These are phyloP conservation scores for Cenchrus fungigraminus DNA, from an alignment of 176 grass and related monocot species.

Conservation along the genomic window DNA sequence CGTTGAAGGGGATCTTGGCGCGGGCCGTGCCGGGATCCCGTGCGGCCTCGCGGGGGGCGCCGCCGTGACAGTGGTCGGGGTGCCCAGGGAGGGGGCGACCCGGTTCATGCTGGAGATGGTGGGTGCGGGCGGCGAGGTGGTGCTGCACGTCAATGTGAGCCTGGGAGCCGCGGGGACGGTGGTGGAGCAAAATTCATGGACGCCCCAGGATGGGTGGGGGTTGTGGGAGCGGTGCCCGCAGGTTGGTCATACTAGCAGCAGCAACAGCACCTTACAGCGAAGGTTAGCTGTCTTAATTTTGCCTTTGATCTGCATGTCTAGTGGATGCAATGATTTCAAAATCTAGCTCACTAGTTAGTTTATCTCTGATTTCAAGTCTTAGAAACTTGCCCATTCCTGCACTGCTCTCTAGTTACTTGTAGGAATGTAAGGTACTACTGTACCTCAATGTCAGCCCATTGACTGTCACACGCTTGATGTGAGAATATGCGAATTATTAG, in stretches of 20 bases:
- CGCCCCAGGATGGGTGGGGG: conserved; percentile 52
- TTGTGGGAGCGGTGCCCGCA: conserved; percentile 65
- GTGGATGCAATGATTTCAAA: background rate
- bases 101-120: conserved; percentile 66
- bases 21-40: conserved; percentile 44
- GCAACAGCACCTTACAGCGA: conserved; percentile 38
- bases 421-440: background rate
- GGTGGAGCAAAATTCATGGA: conserved; percentile 78
- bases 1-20: conserved; percentile 40
- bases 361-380: background rate
- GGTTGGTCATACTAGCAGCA: conserved; percentile 25
- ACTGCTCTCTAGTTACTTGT: background rate
- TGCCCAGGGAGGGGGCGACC: conserved; percentile 56
- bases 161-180: conserved; percentile 47
- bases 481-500: background rate
- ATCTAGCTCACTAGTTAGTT: background rate
- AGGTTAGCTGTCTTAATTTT: conserved; percentile 34
- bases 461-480: background rate
- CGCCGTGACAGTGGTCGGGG: conserved; percentile 65
- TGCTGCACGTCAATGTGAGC: conserved; percentile 77
- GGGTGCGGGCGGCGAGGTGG: conserved; percentile 50
- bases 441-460: background rate
- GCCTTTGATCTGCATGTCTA: background rate
- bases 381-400: conserved; percentile 5
- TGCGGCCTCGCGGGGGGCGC: conserved; percentile 74